Base-by-base conservation (phyloP, 768 basidiomycete species). In the Phlegmacium glaucopus region DNA sequence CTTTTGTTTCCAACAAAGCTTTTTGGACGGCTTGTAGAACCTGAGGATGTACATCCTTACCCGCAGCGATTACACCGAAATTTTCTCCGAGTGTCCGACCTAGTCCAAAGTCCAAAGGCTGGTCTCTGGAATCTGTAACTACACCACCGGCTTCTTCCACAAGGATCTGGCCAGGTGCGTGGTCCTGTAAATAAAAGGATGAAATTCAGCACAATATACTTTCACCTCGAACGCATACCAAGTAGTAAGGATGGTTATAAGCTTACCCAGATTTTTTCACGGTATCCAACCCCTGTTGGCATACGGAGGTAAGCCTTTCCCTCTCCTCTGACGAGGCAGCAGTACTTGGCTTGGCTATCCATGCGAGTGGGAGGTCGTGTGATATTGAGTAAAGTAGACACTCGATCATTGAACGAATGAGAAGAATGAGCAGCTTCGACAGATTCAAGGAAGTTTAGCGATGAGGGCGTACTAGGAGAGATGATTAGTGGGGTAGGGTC, bases 311-410 rank as follows among this genome's bases (percentile, higher is more conserved):
- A 95, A 29, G 80, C 79, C 1, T 83, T 85, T 1, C 93, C 94
- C 46, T 95, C 88, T 0, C 94, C 93, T 35, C 94, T 72, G 4
- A 84, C 82, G 11, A 98, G 78, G 59, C 85, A 83, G 26, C 86
- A 82, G 56, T 98, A 98, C 68, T 98, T 99, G 1, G 94, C 93
- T 65, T 97, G 94, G 62, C 87, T 90, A 63, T 98, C 95, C 94
- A 98, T 96, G 15, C 91, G 76, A 12, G 83, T 72, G 8, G 89
- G 83, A 0, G 76, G 62, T 2, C 77, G 70, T 13, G 82, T 81
- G 45, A 96, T 77, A 2, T 77, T 77, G 18, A 97, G 71, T 4
- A 84, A 56, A 27, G 76, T 59, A 0, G 88, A 82, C 29, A 97
- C 85, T 16, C 75, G 76, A 28, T 80, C 80, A 60, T 87, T 93